Evolutionary conservation across 352 stramenopile species (phyloP).

Genomic region (Pythium folliculosum): DNA sequence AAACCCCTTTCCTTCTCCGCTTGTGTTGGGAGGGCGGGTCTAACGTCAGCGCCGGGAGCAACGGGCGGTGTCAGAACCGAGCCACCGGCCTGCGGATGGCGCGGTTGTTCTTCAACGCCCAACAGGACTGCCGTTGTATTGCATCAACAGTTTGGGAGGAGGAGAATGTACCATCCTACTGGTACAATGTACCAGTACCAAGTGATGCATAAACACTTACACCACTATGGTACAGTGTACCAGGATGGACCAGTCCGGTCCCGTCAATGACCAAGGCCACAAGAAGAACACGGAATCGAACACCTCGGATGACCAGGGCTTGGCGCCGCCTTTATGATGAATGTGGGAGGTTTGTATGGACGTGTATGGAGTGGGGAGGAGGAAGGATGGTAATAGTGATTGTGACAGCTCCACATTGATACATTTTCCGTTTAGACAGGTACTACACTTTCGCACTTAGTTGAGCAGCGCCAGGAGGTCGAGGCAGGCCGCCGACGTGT

Average conservation of each 20-base stretch:
- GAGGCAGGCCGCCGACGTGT: slow-evolving; percentile 83
- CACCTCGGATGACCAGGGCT: no score
- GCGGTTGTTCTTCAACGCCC: slow-evolving; percentile 11
- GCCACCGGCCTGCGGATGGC: neutral
- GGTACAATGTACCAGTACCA: slow-evolving; percentile 1
- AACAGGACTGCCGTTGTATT: slow-evolving; percentile 9
- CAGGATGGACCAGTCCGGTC: no score
- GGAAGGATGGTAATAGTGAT: no score
- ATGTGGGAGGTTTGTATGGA: no score
- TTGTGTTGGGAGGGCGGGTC: neutral
- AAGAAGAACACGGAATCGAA: no score
- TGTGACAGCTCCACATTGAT: neutral
- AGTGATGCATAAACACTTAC: slow-evolving; percentile 1
- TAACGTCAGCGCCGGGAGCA: slow-evolving; percentile 3
- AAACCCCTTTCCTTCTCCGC: neutral
- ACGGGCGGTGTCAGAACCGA: neutral
- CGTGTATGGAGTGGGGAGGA: no score
- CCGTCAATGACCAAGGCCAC: no score
- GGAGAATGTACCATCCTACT: neutral
- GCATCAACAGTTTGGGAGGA: slow-evolving; percentile 19
- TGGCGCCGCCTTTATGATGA: no score
- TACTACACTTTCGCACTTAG: neutral
- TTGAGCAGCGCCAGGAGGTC: slow-evolving; percentile 84
- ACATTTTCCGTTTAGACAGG: neutral
- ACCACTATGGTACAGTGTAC: no score